These are phyloP conservation scores for Suhomyces canberraensis DNA, from an alignment of 805 yeast genomes.

Conservation along the genomic window DNA sequence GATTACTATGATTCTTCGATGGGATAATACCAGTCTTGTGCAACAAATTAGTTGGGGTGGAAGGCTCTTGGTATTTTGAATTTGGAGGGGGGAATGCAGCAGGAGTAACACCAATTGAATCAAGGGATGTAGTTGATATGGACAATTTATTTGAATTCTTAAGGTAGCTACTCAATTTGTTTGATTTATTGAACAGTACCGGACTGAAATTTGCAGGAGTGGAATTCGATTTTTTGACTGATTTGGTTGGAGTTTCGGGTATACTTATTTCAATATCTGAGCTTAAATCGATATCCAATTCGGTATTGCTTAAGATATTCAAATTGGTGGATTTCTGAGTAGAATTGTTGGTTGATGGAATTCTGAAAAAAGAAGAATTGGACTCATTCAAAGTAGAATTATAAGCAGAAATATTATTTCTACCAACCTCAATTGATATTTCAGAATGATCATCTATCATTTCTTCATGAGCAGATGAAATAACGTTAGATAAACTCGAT, in stretches of 20 bases:
- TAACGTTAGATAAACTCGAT: constrained; percentile 16
- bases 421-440: constrained; percentile 39
- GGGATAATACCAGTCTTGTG: constrained; percentile 5
- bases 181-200: constrained; percentile 11
- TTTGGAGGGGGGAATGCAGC: not conserved
- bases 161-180: constrained; percentile 5
- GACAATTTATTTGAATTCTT: constrained; percentile 7
- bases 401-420: constrained; percentile 22
- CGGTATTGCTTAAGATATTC: constrained; percentile 11
- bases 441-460: constrained; percentile 19
- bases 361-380: constrained; percentile 30
- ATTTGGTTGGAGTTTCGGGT: constrained; percentile 40
- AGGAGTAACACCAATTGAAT: constrained; percentile 2
- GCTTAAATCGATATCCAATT: constrained; percentile 17
- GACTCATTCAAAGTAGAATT: constrained; percentile 29
- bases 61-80: constrained; percentile 15
- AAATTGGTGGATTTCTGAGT: constrained; percentile 9
- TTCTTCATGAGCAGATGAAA: constrained; percentile 19
- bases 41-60: constrained; percentile 14
- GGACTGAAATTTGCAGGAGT: constrained; percentile 29
- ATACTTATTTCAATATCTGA: constrained; percentile 19
- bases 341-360: constrained; percentile 17
- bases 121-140: constrained; percentile 4
- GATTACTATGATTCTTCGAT: constrained; percentile 6
- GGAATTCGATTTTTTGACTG: constrained; percentile 26